A percentile compares a stretch with the other conserved stretches of the same genome.
Evolutionary conservation across 2,329 filamentous ascomycete species (phyloP).

Genomic region (Diaporthe longicolla): DNA sequence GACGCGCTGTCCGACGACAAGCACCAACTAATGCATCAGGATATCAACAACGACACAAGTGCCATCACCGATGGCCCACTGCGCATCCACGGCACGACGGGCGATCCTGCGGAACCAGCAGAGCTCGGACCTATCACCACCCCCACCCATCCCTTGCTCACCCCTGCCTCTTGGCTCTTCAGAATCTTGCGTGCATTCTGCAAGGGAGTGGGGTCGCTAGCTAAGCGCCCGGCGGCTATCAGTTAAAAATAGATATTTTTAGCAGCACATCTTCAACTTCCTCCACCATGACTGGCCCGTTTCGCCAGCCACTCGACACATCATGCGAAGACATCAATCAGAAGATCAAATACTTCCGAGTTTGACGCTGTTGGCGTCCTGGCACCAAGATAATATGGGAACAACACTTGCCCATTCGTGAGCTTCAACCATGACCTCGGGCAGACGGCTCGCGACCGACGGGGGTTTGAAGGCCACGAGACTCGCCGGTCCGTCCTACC

Average conservation of each 20-base stretch:
- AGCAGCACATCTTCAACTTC: slow-evolving; percentile 17
- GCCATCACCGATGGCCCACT: slow-evolving; percentile 4
- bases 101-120: slow-evolving; percentile 18
- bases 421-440: background rate
- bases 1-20: background rate
- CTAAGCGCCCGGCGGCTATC: slow-evolving; percentile 41
- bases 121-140: slow-evolving; percentile 34
- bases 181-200: slow-evolving; percentile 30
- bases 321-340: slow-evolving; percentile 17
- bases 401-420: background rate
- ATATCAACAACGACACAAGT: slow-evolving; percentile 7
- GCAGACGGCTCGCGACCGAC: slow-evolving; percentile 13
- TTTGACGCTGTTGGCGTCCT: slow-evolving; percentile 16
- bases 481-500: slow-evolving; percentile 20
- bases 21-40: background rate
- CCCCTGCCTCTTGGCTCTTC: slow-evolving; percentile 23
- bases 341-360: slow-evolving; percentile 12
- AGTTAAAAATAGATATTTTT: slow-evolving; percentile 36
- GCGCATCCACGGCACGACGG: slow-evolving; percentile 16
- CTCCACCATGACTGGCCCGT: slow-evolving; percentile 19
- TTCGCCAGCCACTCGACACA: slow-evolving; percentile 19
- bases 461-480: background rate
- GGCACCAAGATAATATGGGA: background rate
- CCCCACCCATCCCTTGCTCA: slow-evolving; percentile 25
- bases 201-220: slow-evolving; percentile 26